Percentiles rank a stretch among this genome's conserved stretches.
These are phyloP conservation scores for Simplicillium aogashimaense DNA, from an alignment of 2,329 filamentous ascomycete genomes.

Conservation along the genomic window DNA sequence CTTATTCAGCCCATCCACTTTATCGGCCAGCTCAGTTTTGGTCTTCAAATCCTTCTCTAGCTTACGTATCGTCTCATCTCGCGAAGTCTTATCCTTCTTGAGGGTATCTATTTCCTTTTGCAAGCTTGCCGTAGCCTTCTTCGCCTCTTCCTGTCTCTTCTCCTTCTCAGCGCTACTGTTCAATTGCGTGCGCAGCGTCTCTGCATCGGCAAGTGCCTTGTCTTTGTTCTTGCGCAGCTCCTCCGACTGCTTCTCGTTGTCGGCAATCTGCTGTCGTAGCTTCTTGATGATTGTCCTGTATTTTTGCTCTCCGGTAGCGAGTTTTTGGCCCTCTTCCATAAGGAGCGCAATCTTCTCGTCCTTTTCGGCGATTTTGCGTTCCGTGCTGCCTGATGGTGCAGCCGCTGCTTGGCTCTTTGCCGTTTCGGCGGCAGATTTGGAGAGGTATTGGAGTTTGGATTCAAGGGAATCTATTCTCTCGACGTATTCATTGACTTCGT, in stretches of 20 bases:
- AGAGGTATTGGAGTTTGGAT: conserved; percentile 80
- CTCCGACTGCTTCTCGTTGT: conserved; percentile 54
- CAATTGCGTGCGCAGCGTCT: conserved; percentile 34
- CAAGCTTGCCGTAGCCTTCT: conserved; percentile 43
- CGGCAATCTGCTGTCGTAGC: conserved; percentile 54
- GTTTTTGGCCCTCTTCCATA: conserved; percentile 84
- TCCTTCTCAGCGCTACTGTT: conserved; percentile 42
- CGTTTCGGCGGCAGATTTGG: conserved; percentile 66
- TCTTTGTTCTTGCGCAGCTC: conserved; percentile 51
- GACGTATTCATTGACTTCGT: conserved; percentile 73
- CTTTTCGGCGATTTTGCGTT: conserved; percentile 78
- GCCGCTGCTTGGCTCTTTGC: conserved; percentile 59
- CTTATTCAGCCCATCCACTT: conserved; percentile 56
- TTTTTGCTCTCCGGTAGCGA: conserved; percentile 80
- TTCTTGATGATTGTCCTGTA: conserved; percentile 77
- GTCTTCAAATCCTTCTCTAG: conserved; percentile 61
- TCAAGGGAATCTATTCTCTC: conserved; percentile 90
- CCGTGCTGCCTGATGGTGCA: conserved; percentile 53
- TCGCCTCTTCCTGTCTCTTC: conserved; percentile 38
- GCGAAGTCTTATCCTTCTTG: conserved; percentile 44
- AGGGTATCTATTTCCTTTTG: conserved; percentile 24
- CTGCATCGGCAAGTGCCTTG: conserved; percentile 42
- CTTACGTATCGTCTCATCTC: conserved; percentile 55
- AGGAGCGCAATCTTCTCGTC: conserved; percentile 83
- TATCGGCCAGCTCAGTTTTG: conserved; percentile 54